These are phyloP conservation scores for Athelia sp. DNA, from an alignment of 1,284 basidiomycete species.

Conservation along the genomic window DNA sequence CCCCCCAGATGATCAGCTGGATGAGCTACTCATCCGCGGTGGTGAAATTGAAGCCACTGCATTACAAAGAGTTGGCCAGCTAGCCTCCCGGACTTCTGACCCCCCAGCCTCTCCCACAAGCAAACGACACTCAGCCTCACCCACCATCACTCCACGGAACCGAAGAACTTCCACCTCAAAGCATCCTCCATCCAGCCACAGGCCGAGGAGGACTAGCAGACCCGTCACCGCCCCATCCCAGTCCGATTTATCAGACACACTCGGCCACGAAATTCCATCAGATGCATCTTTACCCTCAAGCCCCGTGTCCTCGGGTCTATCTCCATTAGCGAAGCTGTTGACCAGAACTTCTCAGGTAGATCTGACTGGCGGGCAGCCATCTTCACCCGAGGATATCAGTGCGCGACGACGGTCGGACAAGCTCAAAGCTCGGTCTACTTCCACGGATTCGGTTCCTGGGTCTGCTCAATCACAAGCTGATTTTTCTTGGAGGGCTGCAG, in stretches of 20 bases:
- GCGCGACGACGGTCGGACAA: slow-evolving; percentile 4
- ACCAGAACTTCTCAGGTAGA: not conserved
- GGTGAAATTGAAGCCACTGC: slow-evolving; percentile 72
- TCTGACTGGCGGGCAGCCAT: not conserved
- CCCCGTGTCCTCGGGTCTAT: slow-evolving; percentile 5
- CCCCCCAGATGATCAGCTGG: slow-evolving; percentile 25
- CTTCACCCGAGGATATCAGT: not conserved
- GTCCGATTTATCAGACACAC: slow-evolving; percentile 18
- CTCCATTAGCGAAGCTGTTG: not conserved
- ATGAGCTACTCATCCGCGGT: slow-evolving; percentile 54
- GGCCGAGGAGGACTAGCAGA: slow-evolving; percentile 23
- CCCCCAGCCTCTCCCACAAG: slow-evolving; percentile 9
- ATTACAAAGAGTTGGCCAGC: slow-evolving; percentile 51
- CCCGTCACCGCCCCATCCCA: slow-evolving; percentile 41
- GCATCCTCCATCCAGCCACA: slow-evolving; percentile 9
- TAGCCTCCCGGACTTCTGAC: slow-evolving; percentile 39
- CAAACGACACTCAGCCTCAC: slow-evolving; percentile 13
- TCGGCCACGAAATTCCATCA: slow-evolving; percentile 18
- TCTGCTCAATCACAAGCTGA: slow-evolving; percentile 4
- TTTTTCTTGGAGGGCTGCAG: slow-evolving; percentile 1
- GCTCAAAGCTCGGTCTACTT: slow-evolving; percentile 35
- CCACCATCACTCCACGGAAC: slow-evolving; percentile 2
- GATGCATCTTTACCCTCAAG: slow-evolving; percentile 15
- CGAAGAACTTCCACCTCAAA: slow-evolving; percentile 11
- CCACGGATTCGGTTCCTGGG: slow-evolving; percentile 39